Evolutionary conservation across 257 asterid species (phyloP).

Genomic region (Perilla frutescens): DNA sequence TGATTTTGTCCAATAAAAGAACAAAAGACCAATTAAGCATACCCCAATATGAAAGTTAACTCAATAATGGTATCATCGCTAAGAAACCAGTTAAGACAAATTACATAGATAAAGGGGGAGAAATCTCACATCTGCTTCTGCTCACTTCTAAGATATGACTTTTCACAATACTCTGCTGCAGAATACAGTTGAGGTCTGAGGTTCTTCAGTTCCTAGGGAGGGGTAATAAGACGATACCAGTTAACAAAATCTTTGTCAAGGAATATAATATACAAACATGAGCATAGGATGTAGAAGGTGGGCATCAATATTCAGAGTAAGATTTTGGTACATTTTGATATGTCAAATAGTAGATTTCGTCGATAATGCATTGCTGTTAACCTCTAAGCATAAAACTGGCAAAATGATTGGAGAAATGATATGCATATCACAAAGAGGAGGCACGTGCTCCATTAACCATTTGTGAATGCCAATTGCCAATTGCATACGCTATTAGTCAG

Average conservation of each 20-base stretch:
- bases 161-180: conserved; percentile 96
- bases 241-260: conserved; percentile 1
- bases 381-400: not conserved
- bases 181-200: conserved; percentile 93
- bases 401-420: conserved; percentile 2
- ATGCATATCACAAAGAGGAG: not conserved
- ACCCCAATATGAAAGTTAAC: conserved; percentile 20
- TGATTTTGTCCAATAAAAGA: not conserved
- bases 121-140: conserved; percentile 83
- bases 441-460: not conserved
- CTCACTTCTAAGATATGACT: conserved; percentile 84
- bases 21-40: not conserved
- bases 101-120: conserved; percentile 2
- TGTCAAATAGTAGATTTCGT: not conserved
- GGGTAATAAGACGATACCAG: conserved; percentile 33
- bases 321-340: not conserved
- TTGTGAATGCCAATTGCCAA: too few species aligned
- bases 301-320: not conserved
- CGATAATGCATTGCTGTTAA: not conserved
- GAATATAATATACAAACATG: not conserved
- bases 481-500: not conserved
- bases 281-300: not conserved
- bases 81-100: conserved; percentile 24
- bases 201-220: conserved; percentile 84
- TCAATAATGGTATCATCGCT: conserved; percentile 18